Evolutionary conservation across 805 yeast species (phyloP).

Genomic region (Clavispora asparagi): DNA sequence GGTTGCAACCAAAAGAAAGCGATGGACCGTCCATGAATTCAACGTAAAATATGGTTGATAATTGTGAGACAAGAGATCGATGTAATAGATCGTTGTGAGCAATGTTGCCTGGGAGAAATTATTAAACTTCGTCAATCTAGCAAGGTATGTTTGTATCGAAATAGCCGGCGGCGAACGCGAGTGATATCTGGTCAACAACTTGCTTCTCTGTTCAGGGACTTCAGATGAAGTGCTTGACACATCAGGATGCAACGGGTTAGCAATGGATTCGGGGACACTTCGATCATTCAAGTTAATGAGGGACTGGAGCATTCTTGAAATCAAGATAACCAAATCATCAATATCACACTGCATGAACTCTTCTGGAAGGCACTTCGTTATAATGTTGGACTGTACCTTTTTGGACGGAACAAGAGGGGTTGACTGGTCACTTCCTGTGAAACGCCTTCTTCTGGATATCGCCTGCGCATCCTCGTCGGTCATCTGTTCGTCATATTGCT

Average conservation of each 20-base stretch:
- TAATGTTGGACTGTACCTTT: constrained; percentile 12
- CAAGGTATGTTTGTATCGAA: constrained; percentile 68
- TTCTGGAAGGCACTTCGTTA: constrained; percentile 31
- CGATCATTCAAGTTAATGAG: constrained; percentile 72
- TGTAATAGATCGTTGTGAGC: constrained; percentile 80
- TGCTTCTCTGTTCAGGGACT: constrained; percentile 10
- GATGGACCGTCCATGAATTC: constrained; percentile 88
- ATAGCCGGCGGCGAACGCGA: constrained; percentile 90
- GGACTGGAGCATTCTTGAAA: constrained; percentile 75
- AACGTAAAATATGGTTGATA: constrained; percentile 73
- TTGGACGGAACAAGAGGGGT: constrained; percentile 4
- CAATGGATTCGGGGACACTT: constrained; percentile 29
- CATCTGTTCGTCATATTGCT: neutral
- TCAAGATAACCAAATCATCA: constrained; percentile 63
- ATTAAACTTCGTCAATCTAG: constrained; percentile 65
- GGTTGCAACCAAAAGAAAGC: constrained; percentile 85
- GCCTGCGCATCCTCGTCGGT: neutral
- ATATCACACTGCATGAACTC: constrained; percentile 63
- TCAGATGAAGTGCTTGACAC: constrained; percentile 15
- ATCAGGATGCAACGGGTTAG: constrained; percentile 19
- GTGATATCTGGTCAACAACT: constrained; percentile 76
- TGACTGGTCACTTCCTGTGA: constrained; percentile 2
- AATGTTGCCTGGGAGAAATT: constrained; percentile 80
- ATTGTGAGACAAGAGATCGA: constrained; percentile 74
- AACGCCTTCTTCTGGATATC: constrained; percentile 7